Evolutionary conservation across 306 rosid genomes (phyloP), one percentile per base, ranked within the genome.

Genomic region (Quercus dentata): DNA sequence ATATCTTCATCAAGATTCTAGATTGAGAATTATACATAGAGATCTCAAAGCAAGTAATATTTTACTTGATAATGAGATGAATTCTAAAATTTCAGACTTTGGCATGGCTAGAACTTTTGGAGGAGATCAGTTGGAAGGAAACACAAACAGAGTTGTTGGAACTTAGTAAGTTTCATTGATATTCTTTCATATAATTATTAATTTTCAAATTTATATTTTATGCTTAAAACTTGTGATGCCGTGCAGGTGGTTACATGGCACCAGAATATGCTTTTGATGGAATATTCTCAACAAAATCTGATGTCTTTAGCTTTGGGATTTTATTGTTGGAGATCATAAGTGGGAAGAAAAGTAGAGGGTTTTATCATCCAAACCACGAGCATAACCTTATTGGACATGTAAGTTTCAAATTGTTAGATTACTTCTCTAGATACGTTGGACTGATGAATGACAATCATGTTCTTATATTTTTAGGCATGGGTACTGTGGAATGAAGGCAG

Each of bases 11-110:
- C 82, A 89, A 65, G 92, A 89, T 62, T 89, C 90, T 3, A 89
- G 90, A 67, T 33, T 88, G 41, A 87, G 90, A 56, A 85, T 88
- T 15, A 85, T 90, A 18, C 88, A 87, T 1, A 78, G 94, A 61
- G 94, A 90, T 80, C 80, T 90, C 21, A 90, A 90, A 80, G 76
- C 89, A 3, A 88, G 91, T 51, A 90, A 88, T 49, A 78, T 84
- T 56, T 83, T 88, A 73, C 88, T 86, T 17, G 90, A 83, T 35
- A 6, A 78, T 28, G 88, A 85, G 2, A 80, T 85, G 88, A 83
- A 86, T 61, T 85, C 91, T 3, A 91, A 91, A 78, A 91, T 91
- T 70, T 88, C 88, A 54, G 92, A 91, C 76, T 91, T 88, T 28
- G 94, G 88, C 8, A 57, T 87, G 58, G 91, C 92, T 21, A 83